Evolutionary conservation across 352 stramenopile species (phyloP), one percentile per base, ranked within the genome.

Genomic region (Pythium sp.): DNA sequence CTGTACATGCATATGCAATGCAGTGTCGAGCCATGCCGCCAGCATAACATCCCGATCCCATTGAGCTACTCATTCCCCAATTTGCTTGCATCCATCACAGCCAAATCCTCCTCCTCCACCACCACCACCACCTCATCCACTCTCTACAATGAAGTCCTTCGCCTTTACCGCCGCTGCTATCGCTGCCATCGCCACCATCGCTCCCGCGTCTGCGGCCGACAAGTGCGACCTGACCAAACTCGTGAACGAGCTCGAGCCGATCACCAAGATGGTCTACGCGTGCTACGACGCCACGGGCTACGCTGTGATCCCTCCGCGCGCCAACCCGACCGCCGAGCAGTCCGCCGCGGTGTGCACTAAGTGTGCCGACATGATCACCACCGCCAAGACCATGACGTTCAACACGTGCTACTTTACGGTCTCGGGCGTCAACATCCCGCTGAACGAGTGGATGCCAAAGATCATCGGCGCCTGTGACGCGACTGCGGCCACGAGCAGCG

Each of bases 361-460:
- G 56, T 69, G 64, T 5, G 5, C 54, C 36, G 64, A 69, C 11
- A 36, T 64, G 26, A 64, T 69, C 55, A 38, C 64, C 15, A 46
- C n/a, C 11, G 56, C 56, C 36, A 64, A 57, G 53, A 64, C 41
- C 38, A 62, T 63, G 54, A 69, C 38, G 11, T 69, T 69, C 64
- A 56, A 46, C 20, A 36, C 55, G 43, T 69, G 64, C 43, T 64
- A 56, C 20, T 64, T 69, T 28, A 22, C 26, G 54, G 54, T 69
- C 30, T 32, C n/a, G 30, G 56, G 64, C 30, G 64, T 64, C 41
- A 30, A 62, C 64, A 64, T 62, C 53, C 54, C 54, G 22, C 30
- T 69, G 14, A 57, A 64, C 55, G 53, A 62, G 20, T 69, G 55
- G 53, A 15, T 69, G 28, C 43, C 20, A 20, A 61, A 59, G 49